Percentiles rank a stretch among this genome's conserved stretches.
These are phyloP conservation scores for Melaleuca alternifolia DNA, from an alignment of 345 rosid species.

Conservation along the genomic window DNA sequence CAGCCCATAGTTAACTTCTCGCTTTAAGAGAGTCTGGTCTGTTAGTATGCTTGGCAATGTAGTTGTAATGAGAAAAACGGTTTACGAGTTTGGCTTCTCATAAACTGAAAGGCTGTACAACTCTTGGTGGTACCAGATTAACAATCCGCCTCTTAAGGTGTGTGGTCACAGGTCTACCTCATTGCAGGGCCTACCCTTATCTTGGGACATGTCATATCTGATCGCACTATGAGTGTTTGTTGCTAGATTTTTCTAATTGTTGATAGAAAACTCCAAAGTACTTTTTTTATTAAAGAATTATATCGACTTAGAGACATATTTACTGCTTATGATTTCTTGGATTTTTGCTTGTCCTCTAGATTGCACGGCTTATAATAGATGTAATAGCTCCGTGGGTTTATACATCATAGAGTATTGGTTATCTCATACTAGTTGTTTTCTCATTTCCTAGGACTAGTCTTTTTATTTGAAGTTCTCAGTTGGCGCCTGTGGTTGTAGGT, in stretches of 20 bases:
- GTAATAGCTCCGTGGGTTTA: background rate
- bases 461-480: background rate
- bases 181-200: background rate
- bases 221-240: background rate
- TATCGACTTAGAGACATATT: background rate
- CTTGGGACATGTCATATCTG: background rate
- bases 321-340: background rate
- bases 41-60: background rate
- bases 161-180: background rate
- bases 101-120: background rate
- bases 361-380: background rate
- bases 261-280: background rate
- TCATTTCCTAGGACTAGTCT: background rate
- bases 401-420: background rate
- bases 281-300: background rate
- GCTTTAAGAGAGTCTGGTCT: background rate
- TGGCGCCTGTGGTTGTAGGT: slow-evolving; percentile 21
- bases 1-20: background rate
- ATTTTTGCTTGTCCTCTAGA: background rate
- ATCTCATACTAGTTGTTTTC: background rate
- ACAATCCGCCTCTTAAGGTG: background rate
- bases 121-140: background rate
- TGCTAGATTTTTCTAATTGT: background rate
- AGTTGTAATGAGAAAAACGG: background rate
- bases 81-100: background rate